These are phyloP conservation scores for Fusarium dimerum DNA, from an alignment of 2,329 filamentous ascomycete genomes.

Conservation along the genomic window DNA sequence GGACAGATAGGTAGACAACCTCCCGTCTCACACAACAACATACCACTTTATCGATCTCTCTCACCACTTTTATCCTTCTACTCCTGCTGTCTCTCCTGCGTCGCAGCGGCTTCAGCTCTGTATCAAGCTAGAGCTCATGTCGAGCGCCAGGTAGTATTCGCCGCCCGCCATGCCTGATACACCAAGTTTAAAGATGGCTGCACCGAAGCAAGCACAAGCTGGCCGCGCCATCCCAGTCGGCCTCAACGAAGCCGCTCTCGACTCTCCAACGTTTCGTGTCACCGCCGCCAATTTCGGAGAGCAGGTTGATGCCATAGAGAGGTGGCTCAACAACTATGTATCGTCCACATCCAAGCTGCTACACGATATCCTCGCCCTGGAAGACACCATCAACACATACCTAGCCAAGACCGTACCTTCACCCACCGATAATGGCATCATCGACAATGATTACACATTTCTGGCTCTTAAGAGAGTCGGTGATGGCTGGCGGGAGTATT, in stretches of 20 bases:
- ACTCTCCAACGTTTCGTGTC: constrained; percentile 93
- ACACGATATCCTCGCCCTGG: constrained; percentile 69
- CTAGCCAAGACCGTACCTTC: constrained; percentile 74
- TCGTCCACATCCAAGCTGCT: constrained; percentile 56
- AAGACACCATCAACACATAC: constrained; percentile 77
- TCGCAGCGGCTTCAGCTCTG: constrained; percentile 27
- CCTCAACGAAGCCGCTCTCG: constrained; percentile 91
- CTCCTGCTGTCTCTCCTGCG: neutral
- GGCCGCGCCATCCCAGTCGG: constrained; percentile 65
- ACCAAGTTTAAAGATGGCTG: constrained; percentile 21
- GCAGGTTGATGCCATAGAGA: constrained; percentile 86
- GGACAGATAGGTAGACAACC: constrained; percentile 15
- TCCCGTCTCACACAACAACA: constrained; percentile 21
- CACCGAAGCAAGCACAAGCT: constrained; percentile 21
- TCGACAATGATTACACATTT: constrained; percentile 95
- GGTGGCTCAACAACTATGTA: constrained; percentile 75
- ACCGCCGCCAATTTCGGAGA: constrained; percentile 85
- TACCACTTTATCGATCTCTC: constrained; percentile 13
- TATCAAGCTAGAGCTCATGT: constrained; percentile 27
- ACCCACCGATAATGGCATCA: constrained; percentile 71
- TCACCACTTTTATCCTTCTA: constrained; percentile 18
- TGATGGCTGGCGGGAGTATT: constrained; percentile 86
- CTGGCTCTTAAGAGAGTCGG: constrained; percentile 82
- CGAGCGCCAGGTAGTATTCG: constrained; percentile 15
- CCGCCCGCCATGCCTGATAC: constrained; percentile 24